These are phyloP conservation scores for Phialemoniopsis sp. DNA, from an alignment of 2,329 filamentous ascomycete species.

Conservation along the genomic window DNA sequence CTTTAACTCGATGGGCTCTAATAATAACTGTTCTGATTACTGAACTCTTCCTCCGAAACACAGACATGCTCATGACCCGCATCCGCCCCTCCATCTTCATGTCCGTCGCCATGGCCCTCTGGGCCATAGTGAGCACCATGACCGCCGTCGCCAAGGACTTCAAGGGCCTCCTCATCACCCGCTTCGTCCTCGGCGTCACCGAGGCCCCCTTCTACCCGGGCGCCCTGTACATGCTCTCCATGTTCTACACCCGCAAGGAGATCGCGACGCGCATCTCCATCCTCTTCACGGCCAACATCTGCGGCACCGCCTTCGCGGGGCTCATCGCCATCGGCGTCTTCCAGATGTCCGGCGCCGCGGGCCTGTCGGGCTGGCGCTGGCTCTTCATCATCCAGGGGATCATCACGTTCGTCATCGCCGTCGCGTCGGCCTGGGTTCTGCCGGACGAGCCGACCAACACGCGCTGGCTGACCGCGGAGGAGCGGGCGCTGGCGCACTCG, in stretches of 20 bases:
- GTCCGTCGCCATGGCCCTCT: constrained; percentile 8
- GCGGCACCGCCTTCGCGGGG: constrained; percentile 59
- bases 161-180: background rate
- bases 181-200: background rate
- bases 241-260: constrained; percentile 5
- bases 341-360: background rate
- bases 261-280: constrained; percentile 5
- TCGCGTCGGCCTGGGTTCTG: constrained; percentile 65
- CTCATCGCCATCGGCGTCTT: constrained; percentile 12
- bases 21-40: too few species aligned
- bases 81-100: constrained; percentile 6
- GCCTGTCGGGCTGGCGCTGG: constrained; percentile 3
- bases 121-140: constrained; percentile 7
- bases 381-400: constrained; percentile 46
- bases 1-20: too few species aligned
- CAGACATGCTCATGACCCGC: constrained; percentile 9
- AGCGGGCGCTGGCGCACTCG: constrained; percentile 61
- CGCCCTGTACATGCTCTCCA: constrained; percentile 9
- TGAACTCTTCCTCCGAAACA: background rate
- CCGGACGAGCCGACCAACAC: constrained; percentile 72
- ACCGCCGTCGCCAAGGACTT: background rate
- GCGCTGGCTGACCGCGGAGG: constrained; percentile 70
- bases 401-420: constrained; percentile 56
- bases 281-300: constrained; percentile 30
- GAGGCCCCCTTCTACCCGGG: constrained; percentile 13